A percentile compares a stretch with the other conserved stretches of the same genome.
phyloP scores from a whole-genome alignment of 2,329 filamentous ascomycete species.

The Colletotrichum siamense region DNA sequence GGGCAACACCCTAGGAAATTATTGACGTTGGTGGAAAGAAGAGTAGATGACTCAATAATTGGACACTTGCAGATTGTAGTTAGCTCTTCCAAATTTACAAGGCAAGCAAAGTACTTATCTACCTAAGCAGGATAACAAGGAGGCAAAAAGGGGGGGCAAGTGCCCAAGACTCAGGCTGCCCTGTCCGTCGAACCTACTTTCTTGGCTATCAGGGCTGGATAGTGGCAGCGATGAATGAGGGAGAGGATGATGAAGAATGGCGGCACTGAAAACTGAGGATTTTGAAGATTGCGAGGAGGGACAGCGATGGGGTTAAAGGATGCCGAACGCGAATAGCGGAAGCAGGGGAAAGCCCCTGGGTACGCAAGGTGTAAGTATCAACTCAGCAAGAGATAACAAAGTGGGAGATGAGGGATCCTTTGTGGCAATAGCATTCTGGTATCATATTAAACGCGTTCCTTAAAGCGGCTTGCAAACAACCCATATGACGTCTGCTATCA shows the following conservation, averaged over 20 bases:
- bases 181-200: rapidly evolving
- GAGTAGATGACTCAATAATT: not conserved
- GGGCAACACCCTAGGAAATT: rapidly evolving
- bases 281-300: not conserved
- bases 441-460: no score
- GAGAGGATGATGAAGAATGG: not conserved
- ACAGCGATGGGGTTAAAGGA: no score
- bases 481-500: not conserved
- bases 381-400: not conserved
- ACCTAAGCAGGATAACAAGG: no score
- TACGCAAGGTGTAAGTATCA: rapidly evolving
- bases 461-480: no score
- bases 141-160: no score
- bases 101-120: no score
- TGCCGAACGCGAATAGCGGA: not conserved
- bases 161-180: rapidly evolving
- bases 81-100: rapidly evolving
- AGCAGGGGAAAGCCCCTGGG: not conserved
- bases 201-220: no score
- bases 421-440: not conserved
- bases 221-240: rapidly evolving
- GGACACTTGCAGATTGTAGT: no score
- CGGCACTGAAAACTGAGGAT: not conserved
- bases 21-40: not conserved
- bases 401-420: not conserved